Base-by-base conservation (phyloP, 352 stramenopile genomes). In the Salisapilia sapeloensis region DNA sequence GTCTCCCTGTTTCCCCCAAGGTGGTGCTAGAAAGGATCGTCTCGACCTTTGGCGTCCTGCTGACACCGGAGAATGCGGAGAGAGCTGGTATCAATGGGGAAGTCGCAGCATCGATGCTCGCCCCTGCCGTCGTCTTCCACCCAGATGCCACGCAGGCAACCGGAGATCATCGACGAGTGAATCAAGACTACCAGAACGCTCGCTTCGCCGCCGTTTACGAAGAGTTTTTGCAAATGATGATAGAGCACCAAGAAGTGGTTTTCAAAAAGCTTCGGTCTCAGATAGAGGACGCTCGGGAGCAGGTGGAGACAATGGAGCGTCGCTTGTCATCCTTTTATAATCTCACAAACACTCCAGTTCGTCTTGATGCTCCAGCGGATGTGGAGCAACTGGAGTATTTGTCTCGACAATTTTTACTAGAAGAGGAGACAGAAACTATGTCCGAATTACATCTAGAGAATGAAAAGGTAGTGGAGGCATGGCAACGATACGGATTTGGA, bases 401-500 rank as follows among this genome's bases (percentile, higher is more conserved):
- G n/a, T n/a, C n/a, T n/a, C n/a, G n/a, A n/a, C n/a, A n/a, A n/a
- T n/a, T n/a, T n/a, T n/a, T n/a, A n/a, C n/a, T n/a, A n/a, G n/a
- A n/a, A n/a, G n/a, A n/a, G n/a, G n/a, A n/a, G n/a, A n/a, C n/a
- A n/a, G n/a, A n/a, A n/a, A n/a, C n/a, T n/a, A n/a, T n/a, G n/a
- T n/a, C n/a, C n/a, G n/a, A n/a, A n/a, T n/a, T n/a, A n/a, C n/a
- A n/a, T n/a, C n/a, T n/a, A n/a, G n/a, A n/a, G n/a, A n/a, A n/a
- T n/a, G 31, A 36, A 9, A 19, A 41, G 1, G 46, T 78, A 22
- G 54, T 79, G 6, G 51, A 54, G n/a, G 40, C 63, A 4, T 90
- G 74, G 74, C 65, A 84, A 28, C 60, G 65, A 12, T 75, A 82
- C 35, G 74, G 74, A 0, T 86, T 85, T 35, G 80, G 82, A 34